phyloP scores from a whole-genome alignment of 2,329 filamentous ascomycete species.

The Diplodia sapinea region DNA sequence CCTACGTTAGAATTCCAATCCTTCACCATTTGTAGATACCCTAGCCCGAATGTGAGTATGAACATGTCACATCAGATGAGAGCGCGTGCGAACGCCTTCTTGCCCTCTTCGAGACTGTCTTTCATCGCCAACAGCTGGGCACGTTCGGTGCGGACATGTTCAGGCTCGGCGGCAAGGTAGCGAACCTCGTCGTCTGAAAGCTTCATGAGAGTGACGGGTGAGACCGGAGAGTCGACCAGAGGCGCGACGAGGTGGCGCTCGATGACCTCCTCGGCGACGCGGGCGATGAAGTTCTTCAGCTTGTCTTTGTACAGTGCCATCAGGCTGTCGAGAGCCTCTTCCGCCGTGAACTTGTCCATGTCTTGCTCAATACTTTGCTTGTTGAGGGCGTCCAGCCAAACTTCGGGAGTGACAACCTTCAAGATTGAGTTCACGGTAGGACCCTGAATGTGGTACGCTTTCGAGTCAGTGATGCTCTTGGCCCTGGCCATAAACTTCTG shows the following conservation, averaged over 20 bases:
- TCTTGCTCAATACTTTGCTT: conserved; percentile 35
- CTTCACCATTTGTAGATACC: background rate
- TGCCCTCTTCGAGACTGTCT: conserved; percentile 45
- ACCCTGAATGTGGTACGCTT: background rate
- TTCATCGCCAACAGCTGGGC: conserved; percentile 39
- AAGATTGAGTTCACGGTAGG: fast-evolving
- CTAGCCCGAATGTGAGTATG: background rate
- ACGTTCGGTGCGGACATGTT: conserved; percentile 39
- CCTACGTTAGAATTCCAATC: background rate
- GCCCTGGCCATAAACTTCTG: conserved; percentile 38
- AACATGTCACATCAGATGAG: conserved; percentile 22
- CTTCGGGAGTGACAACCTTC: background rate
- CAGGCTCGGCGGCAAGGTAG: conserved; percentile 45
- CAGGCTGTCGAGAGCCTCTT: conserved; percentile 46
- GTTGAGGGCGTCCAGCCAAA: background rate
- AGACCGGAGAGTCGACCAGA: conserved; percentile 41
- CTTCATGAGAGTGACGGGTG: conserved; percentile 39
- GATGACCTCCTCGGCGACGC: conserved; percentile 46
- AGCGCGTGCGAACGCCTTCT: conserved; percentile 42
- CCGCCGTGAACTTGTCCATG: conserved; percentile 44
- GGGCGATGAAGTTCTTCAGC: conserved; percentile 46
- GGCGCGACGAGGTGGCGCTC: conserved; percentile 47
- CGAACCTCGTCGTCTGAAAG: conserved; percentile 46
- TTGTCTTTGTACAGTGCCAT: conserved; percentile 49
- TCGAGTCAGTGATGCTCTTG: background rate